A percentile compares a stretch with the other conserved stretches of the same genome.
Evolutionary conservation across 148 eudicot species (phyloP).

Genomic region (Fagopyrum tataricum): DNA sequence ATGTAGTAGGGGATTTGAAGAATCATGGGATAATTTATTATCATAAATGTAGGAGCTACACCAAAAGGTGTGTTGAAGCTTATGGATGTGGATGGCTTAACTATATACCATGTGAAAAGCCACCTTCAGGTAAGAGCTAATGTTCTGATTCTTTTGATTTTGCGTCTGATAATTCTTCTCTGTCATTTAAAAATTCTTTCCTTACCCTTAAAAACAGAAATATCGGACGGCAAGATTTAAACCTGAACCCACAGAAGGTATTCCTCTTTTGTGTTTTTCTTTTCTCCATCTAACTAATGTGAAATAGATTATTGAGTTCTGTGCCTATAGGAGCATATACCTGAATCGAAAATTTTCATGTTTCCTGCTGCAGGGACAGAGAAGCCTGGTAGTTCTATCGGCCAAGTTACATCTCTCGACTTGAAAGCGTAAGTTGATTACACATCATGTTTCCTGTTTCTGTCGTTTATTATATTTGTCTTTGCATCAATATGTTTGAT

Average conservation of each 20-base stretch:
- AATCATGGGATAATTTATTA: neutral
- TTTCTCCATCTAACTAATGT: neutral
- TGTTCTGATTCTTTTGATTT: neutral
- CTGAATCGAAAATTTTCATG: neutral
- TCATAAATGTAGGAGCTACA: constrained; percentile 29
- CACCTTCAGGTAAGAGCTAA: constrained; percentile 33
- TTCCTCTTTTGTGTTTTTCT: neutral
- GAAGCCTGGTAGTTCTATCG: constrained; percentile 29
- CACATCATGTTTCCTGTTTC: neutral
- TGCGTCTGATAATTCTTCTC: neutral
- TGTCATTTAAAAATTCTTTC: neutral
- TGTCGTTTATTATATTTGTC: neutral
- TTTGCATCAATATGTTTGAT: neutral
- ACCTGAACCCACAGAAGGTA: constrained; percentile 79
- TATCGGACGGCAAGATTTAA: constrained; percentile 80
- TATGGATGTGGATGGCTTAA: constrained; percentile 44
- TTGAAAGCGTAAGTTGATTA: constrained; percentile 56
- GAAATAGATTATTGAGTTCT: neutral
- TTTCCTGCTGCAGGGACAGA: constrained; percentile 47
- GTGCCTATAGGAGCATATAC: neutral
- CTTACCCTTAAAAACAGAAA: constrained; percentile 42
- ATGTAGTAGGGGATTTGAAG: neutral
- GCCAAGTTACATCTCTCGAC: constrained; percentile 53
- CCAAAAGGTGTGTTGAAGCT: constrained; percentile 45
- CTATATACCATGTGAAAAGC: constrained; percentile 51